Evolutionary conservation across 768 basidiomycete genomes (phyloP).

Genomic region (Lactifluus echinatus): DNA sequence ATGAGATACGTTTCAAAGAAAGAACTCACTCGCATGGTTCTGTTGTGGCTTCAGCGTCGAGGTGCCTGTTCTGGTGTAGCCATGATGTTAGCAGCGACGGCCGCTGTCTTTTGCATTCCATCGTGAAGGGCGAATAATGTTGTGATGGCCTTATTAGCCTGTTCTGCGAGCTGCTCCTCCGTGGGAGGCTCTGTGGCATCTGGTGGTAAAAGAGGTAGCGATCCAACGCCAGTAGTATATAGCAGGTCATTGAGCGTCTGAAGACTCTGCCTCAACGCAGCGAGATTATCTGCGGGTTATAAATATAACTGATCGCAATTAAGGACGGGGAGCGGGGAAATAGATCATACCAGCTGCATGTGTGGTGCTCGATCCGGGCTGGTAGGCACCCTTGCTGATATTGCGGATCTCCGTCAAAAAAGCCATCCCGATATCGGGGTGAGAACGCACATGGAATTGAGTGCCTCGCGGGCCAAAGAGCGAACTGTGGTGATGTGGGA

Average conservation of each 20-base stretch:
- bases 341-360: slow-evolving; percentile 13
- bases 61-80: slow-evolving; percentile 5
- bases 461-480: slow-evolving; percentile 13
- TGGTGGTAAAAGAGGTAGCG: slow-evolving; percentile 16
- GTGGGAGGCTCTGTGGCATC: slow-evolving; percentile 6
- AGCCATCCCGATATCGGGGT: no score
- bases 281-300: slow-evolving; percentile 4
- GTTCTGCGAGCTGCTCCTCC: slow-evolving; percentile 15
- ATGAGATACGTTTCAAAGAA: not conserved
- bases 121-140: slow-evolving; percentile 7
- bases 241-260: slow-evolving; percentile 7
- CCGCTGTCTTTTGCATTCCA: slow-evolving; percentile 14
- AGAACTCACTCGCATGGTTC: not conserved
- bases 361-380: slow-evolving; percentile 8
- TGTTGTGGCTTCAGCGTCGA: not conserved
- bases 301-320: not conserved
- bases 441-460: slow-evolving; percentile 16
- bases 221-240: slow-evolving; percentile 14
- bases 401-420: not conserved
- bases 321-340: not conserved
- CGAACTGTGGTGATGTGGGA: slow-evolving; percentile 11
- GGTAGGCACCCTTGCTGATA: slow-evolving; percentile 15
- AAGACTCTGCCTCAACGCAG: slow-evolving; percentile 10
- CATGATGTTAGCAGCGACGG: slow-evolving; percentile 18
- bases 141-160: slow-evolving; percentile 16